phyloP scores from a whole-genome alignment of 2,329 filamentous ascomycete genomes.

The Didymosphaeria variabile region DNA sequence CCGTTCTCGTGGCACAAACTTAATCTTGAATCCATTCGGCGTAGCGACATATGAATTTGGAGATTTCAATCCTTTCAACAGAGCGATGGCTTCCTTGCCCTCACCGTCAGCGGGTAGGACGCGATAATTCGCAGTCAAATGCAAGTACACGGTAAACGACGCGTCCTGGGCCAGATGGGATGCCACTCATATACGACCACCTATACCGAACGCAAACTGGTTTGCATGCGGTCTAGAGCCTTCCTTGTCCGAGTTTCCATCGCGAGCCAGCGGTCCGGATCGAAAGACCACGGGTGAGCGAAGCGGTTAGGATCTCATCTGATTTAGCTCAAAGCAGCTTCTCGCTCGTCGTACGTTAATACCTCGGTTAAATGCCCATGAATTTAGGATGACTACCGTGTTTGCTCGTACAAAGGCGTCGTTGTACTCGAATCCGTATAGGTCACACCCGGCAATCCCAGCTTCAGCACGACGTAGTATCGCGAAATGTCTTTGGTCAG shows the following conservation, averaged over 20 bases:
- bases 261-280: neutral
- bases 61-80: neutral
- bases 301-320: no score
- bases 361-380: constrained; percentile 76
- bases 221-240: neutral
- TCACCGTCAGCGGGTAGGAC: neutral
- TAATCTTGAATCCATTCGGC: neutral
- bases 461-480: constrained; percentile 69
- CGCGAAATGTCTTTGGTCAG: constrained; percentile 68
- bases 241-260: neutral
- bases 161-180: neutral
- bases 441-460: constrained; percentile 69
- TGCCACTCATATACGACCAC: neutral
- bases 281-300: neutral
- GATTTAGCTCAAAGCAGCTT: neutral
- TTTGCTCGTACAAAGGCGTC: constrained; percentile 68
- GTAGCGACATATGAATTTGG: neutral
- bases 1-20: neutral
- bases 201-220: neutral
- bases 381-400: constrained; percentile 71
- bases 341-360: constrained; percentile 27
- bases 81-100: neutral
- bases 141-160: neutral
- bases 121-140: neutral
- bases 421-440: constrained; percentile 66